phyloP scores from a whole-genome alignment of 2,329 filamentous ascomycete genomes.

The Alternaria arbusti region DNA sequence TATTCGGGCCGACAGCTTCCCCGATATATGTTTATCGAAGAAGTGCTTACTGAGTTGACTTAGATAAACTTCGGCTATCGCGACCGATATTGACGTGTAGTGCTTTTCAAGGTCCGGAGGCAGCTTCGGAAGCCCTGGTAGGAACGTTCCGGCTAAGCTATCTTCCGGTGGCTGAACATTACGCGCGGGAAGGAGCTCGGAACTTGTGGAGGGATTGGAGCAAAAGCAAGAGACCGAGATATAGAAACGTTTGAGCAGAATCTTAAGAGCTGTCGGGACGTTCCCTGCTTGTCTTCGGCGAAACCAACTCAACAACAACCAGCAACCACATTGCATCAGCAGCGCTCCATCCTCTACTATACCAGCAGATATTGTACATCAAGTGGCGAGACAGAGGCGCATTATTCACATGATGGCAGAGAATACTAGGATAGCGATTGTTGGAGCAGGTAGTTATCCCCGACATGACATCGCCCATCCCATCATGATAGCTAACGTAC shows the following conservation, averaged over 20 bases:
- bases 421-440: conserved; percentile 39
- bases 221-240: not conserved
- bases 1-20: not conserved
- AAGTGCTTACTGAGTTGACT: not conserved
- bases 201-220: conserved; percentile 1
- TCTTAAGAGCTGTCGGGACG: not conserved
- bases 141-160: conserved; percentile 5
- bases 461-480: not conserved
- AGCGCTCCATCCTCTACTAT: not conserved
- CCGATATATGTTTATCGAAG: not conserved
- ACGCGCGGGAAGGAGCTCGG: not conserved
- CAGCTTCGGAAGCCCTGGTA: not conserved
- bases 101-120: not conserved
- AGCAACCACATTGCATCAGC: not conserved
- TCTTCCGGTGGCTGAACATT: conserved; percentile 8
- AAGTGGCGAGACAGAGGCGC: not conserved
- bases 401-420: conserved; percentile 32
- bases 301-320: not conserved
- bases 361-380: not conserved
- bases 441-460: conserved; percentile 39
- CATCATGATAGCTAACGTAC: conserved; percentile 11
- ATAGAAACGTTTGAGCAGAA: not conserved
- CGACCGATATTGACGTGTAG: not conserved
- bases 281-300: not conserved
- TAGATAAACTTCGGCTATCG: not conserved